These are phyloP conservation scores for Tephrocybe rancida DNA, from an alignment of 768 basidiomycete species.

Conservation along the genomic window DNA sequence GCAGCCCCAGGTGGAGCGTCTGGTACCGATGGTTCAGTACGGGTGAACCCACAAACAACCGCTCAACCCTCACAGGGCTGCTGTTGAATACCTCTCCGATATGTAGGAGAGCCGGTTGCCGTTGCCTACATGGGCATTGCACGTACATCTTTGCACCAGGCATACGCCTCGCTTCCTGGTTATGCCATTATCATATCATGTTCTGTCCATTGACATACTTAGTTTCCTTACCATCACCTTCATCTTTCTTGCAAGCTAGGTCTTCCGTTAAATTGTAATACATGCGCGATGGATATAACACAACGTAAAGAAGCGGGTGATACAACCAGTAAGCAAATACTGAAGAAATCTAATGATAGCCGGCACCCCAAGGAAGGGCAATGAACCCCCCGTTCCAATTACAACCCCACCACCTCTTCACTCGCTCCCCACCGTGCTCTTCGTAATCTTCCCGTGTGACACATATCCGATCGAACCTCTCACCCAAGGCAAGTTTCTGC, in stretches of 20 bases:
- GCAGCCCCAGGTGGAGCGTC: conserved; percentile 40
- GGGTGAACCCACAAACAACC: conserved; percentile 60
- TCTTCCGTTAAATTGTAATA: conserved; percentile 24
- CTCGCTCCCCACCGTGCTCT: conserved; percentile 85
- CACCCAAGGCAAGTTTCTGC: conserved; percentile 70
- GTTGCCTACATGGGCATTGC: conserved; percentile 3
- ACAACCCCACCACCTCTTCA: conserved; percentile 91
- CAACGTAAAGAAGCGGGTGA: not conserved
- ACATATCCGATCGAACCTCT: conserved; percentile 52
- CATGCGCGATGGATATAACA: conserved; percentile 20
- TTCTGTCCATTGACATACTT: conserved; percentile 8
- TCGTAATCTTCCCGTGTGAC: conserved; percentile 85
- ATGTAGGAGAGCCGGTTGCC: not conserved
- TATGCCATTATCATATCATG: conserved; percentile 3
- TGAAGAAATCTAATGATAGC: conserved; percentile 7
- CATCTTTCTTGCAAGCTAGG: conserved; percentile 24
- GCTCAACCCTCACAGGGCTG: conserved; percentile 49
- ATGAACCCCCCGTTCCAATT: conserved; percentile 69
- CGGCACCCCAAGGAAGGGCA: too few relatives aligned
- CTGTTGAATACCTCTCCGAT: conserved; percentile 40
- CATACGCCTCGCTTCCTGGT: not conserved
- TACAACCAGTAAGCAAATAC: not conserved
- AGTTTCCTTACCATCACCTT: conserved; percentile 10
- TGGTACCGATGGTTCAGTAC: conserved; percentile 59
- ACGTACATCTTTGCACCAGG: conserved; percentile 2